Conservation (phyloP, 139 green algal genomes). For the Trebouxia sp. region DNA sequence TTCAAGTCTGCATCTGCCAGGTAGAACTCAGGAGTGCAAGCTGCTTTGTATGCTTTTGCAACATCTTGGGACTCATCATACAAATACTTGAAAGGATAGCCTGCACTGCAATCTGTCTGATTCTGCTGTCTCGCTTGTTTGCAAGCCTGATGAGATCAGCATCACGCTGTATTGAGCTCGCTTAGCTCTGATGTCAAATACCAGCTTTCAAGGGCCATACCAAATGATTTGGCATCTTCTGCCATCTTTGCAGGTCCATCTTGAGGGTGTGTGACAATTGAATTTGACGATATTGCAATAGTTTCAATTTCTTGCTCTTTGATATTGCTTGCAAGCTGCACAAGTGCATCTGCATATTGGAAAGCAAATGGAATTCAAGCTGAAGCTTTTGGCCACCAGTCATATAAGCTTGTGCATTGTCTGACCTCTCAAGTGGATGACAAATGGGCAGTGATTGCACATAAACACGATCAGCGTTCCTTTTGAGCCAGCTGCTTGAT, state of each 20-base stretch:
- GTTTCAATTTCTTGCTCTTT: slow-evolving; percentile 58
- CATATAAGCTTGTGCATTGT: not conserved
- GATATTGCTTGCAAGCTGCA: slow-evolving; percentile 62
- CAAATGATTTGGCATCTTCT: slow-evolving; percentile 41
- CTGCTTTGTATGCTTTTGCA: slow-evolving; percentile 77
- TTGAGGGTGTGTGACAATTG: slow-evolving; percentile 69
- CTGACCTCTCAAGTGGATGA: slow-evolving; percentile 66
- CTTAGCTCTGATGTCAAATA: too few species aligned
- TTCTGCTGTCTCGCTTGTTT: too few species aligned
- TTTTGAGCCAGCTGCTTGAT: slow-evolving; percentile 39
- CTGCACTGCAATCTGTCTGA: slow-evolving; percentile 20
- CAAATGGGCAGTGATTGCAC: slow-evolving; percentile 86
- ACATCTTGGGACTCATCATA: slow-evolving; percentile 80
- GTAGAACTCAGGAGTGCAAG: slow-evolving; percentile 82
- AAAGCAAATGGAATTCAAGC: too few species aligned
- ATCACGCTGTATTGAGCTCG: too few species aligned
- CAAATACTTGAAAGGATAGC: slow-evolving; percentile 67
- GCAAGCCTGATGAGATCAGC: too few species aligned
- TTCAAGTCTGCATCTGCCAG: slow-evolving; percentile 62
- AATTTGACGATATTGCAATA: slow-evolving; percentile 81
- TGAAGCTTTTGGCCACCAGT: too few species aligned
- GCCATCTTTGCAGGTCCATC: slow-evolving; percentile 76
- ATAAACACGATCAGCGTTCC: slow-evolving; percentile 77
- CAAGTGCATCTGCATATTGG: slow-evolving; percentile 48
- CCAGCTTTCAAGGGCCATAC: not conserved